A percentile compares a stretch with the other conserved stretches of the same genome.
These are phyloP conservation scores for Oryza meyeriana DNA, from an alignment of 176 grass and related monocot genomes.

Conservation along the genomic window DNA sequence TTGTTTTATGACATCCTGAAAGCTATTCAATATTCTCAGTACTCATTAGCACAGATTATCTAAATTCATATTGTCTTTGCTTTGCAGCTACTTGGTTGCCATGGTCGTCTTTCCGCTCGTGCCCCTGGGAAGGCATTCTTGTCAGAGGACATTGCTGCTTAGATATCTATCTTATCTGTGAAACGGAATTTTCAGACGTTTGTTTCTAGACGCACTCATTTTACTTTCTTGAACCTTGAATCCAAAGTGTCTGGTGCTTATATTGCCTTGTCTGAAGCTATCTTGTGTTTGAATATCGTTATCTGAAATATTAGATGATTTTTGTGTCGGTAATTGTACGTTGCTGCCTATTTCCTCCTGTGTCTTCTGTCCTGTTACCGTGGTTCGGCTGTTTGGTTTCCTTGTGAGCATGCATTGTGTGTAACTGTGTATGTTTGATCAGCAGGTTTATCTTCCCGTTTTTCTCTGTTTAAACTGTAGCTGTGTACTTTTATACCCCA, in stretches of 20 bases:
- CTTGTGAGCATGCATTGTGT: too few relatives aligned
- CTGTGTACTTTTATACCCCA: too few relatives aligned
- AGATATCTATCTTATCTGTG: background rate
- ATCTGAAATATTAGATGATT: background rate
- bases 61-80: background rate
- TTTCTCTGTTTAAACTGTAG: too few relatives aligned
- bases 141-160: conserved; percentile 15
- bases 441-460: too few relatives aligned
- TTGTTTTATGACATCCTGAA: too few relatives aligned
- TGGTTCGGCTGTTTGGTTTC: too few relatives aligned
- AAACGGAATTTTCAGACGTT: background rate
- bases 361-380: too few relatives aligned
- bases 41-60: background rate
- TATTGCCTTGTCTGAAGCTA: conserved; percentile 21
- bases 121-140: conserved; percentile 44
- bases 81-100: conserved; percentile 47
- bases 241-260: conserved; percentile 9
- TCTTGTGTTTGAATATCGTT: background rate
- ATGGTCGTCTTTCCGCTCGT: conserved; percentile 35
- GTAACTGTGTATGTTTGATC: too few relatives aligned
- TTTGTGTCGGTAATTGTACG: background rate
- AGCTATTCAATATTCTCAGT: too few relatives aligned
- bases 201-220: conserved; percentile 1
- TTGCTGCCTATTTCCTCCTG: too few relatives aligned
- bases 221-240: conserved; percentile 1